A percentile compares a stretch with the other conserved stretches of the same genome.
phyloP scores from a whole-genome alignment of 495 filamentous ascomycete genomes.

The Elasticomyces elasticus region DNA sequence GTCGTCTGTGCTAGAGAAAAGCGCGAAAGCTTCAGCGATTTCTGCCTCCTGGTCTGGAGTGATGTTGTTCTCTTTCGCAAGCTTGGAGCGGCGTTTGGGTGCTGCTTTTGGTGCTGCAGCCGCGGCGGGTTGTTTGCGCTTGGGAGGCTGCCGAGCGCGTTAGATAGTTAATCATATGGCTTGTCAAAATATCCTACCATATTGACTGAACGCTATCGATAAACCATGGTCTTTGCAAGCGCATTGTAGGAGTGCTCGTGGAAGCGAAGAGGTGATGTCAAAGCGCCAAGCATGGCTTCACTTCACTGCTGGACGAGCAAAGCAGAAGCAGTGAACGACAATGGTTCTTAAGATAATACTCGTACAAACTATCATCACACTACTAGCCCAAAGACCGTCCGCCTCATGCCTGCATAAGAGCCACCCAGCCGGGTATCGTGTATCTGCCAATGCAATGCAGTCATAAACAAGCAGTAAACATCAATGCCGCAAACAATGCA shows the following conservation, averaged over 20 bases:
- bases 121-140: slow-evolving; percentile 28
- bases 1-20: slow-evolving; percentile 54
- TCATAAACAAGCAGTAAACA: not conserved
- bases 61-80: slow-evolving; percentile 81
- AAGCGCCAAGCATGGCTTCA: not conserved
- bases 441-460: not conserved
- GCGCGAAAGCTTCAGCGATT: slow-evolving; percentile 77
- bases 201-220: not conserved
- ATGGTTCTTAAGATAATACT: not conserved
- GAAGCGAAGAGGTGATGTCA: not conserved
- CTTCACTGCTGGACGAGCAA: not conserved
- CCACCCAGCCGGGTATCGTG: not conserved
- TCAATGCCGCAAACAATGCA: not conserved
- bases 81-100: slow-evolving; percentile 52
- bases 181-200: not conserved
- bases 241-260: not conserved
- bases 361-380: not conserved
- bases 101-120: slow-evolving; percentile 18
- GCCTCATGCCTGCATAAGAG: not conserved
- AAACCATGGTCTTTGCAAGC: not conserved
- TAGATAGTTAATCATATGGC: not conserved
- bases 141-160: slow-evolving; percentile 27
- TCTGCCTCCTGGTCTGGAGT: slow-evolving; percentile 73
- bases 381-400: not conserved
- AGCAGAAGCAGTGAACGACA: not conserved